These are phyloP conservation scores for Colletotrichum costaricense DNA, from an alignment of 2,329 filamentous ascomycete genomes.

Conservation along the genomic window DNA sequence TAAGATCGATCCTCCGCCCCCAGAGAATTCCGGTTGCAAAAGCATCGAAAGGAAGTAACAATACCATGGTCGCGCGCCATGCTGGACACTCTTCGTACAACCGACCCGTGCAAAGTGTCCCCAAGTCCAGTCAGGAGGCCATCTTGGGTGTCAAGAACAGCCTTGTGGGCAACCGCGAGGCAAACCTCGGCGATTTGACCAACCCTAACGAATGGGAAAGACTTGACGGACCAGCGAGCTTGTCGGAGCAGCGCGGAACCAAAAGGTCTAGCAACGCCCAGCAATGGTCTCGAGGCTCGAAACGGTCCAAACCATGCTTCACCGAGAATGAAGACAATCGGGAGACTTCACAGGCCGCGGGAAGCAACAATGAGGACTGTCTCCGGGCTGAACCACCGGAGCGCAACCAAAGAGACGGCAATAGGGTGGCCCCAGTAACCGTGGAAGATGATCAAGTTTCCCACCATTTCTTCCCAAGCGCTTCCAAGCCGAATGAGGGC, in stretches of 20 bases:
- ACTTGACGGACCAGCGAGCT: not conserved
- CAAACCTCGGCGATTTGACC: not conserved
- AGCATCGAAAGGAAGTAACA: not conserved
- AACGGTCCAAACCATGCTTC: conserved; percentile 1
- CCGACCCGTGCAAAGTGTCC: not conserved
- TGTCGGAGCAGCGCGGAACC: no score
- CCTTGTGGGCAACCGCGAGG: not conserved
- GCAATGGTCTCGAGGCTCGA: not conserved
- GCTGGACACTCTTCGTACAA: conserved; percentile 10
- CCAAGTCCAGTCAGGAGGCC: not conserved
- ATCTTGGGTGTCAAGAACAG: not conserved
- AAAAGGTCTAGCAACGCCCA: not conserved
- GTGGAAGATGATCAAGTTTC: not conserved
- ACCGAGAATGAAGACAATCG: not conserved
- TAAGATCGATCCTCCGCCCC: not conserved
- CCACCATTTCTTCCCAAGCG: conserved; percentile 1
- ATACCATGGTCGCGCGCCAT: not conserved
- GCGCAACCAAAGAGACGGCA: not conserved
- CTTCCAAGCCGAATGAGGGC: not conserved
- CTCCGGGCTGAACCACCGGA: not conserved
- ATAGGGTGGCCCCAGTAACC: not conserved
- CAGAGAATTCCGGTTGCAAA: not conserved
- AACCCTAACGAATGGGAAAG: not conserved
- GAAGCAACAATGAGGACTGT: not conserved
- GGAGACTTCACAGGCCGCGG: not conserved